These are phyloP conservation scores for Suillus brevipes DNA, from an alignment of 768 basidiomycete genomes.

Conservation along the genomic window DNA sequence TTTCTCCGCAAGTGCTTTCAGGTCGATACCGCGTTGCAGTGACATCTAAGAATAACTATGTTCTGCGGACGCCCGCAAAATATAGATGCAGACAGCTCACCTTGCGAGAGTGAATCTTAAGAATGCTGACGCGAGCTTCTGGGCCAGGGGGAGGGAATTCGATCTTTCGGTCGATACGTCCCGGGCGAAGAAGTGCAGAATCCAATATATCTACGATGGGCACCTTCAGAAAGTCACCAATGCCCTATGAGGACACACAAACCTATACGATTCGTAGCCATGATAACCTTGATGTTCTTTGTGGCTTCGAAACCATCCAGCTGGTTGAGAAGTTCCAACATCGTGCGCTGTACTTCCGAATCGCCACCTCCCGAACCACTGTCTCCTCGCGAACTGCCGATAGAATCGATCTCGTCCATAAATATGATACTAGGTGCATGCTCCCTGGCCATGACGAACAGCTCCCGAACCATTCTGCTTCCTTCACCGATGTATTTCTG, in stretches of 20 bases:
- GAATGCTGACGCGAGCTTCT: slow-evolving; percentile 94
- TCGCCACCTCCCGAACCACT: slow-evolving; percentile 77
- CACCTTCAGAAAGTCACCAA: neutral
- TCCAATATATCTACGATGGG: slow-evolving; percentile 79
- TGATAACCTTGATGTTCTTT: slow-evolving; percentile 87
- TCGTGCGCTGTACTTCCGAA: slow-evolving; percentile 87
- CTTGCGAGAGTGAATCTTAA: slow-evolving; percentile 96
- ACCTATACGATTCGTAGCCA: slow-evolving; percentile 98
- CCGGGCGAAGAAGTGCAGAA: slow-evolving; percentile 87
- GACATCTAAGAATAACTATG: slow-evolving; percentile 69
- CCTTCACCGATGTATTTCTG: slow-evolving; percentile 99
- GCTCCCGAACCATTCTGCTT: slow-evolving; percentile 92
- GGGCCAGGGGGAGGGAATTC: slow-evolving; percentile 98
- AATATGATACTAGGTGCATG: slow-evolving; percentile 98
- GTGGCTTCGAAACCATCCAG: slow-evolving; percentile 85
- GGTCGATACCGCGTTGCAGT: slow-evolving; percentile 93
- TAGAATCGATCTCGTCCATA: slow-evolving; percentile 99
- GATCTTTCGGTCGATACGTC: slow-evolving; percentile 96
- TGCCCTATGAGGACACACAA: slow-evolving; percentile 12
- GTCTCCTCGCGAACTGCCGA: slow-evolving; percentile 90
- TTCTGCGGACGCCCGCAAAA: neutral
- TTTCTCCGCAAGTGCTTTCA: slow-evolving; percentile 95
- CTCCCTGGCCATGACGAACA: slow-evolving; percentile 98
- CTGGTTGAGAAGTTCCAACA: slow-evolving; percentile 88
- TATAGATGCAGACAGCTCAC: slow-evolving; percentile 34